A percentile compares a stretch with the other conserved stretches of the same genome.
Evolutionary conservation across 2,329 filamentous ascomycete genomes (phyloP).

Genomic region (Calonectria multiphialidica): DNA sequence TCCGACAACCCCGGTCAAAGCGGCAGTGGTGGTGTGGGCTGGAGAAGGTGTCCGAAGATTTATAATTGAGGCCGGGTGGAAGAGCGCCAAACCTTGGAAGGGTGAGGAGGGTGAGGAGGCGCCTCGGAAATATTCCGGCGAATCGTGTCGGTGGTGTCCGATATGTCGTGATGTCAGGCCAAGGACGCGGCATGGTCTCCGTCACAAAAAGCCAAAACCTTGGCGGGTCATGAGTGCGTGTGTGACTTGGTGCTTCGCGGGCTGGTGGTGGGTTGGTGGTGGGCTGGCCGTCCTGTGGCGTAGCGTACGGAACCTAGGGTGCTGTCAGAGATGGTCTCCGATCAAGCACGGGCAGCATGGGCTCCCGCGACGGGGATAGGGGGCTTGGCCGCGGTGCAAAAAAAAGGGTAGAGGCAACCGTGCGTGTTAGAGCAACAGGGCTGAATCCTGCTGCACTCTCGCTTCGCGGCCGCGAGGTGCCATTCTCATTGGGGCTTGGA

Average conservation of each 20-base stretch:
- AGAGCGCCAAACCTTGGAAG: not conserved
- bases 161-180: constrained; percentile 9
- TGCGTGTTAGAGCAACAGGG: too few relatives aligned
- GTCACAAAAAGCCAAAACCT: constrained; percentile 2
- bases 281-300: constrained; percentile 1
- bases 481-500: not conserved
- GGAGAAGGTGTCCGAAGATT: not conserved
- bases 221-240: not conserved
- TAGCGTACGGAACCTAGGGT: constrained; percentile 3
- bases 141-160: not conserved
- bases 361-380: not conserved
- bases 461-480: not conserved
- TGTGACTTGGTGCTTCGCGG: not conserved
- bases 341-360: not conserved
- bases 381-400: not conserved
- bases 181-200: not conserved
- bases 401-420: too few relatives aligned
- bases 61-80: not conserved
- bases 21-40: not conserved
- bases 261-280: not conserved
- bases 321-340: constrained; percentile 8
- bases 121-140: constrained; percentile 16
- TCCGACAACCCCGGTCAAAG: constrained; percentile 7
- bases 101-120: not conserved
- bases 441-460: not conserved